Conservation (phyloP, 768 basidiomycete genomes). For the Suillus subalutaceus region DNA sequence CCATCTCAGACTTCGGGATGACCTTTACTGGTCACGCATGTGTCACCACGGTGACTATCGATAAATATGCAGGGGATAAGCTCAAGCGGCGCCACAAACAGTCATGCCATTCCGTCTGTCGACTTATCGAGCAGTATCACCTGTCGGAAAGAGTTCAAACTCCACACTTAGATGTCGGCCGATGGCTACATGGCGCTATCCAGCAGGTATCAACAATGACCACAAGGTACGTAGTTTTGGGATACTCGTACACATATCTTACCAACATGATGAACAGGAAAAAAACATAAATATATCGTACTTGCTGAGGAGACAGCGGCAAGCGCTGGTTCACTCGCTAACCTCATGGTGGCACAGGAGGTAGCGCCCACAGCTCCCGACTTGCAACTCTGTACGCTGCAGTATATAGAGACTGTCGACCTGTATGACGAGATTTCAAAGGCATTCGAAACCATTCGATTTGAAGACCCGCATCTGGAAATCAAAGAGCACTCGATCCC, state of each 20-base stretch:
- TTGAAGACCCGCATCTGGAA: conserved; percentile 29
- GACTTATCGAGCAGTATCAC: conserved; percentile 16
- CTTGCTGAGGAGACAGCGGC: neutral
- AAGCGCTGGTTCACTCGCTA: neutral
- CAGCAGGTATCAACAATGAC: neutral
- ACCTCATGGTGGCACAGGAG: conserved; percentile 29
- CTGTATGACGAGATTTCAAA: conserved; percentile 8
- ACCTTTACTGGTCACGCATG: too few species aligned
- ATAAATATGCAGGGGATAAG: conserved; percentile 21
- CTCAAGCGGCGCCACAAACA: conserved; percentile 22
- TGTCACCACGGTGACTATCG: conserved; percentile 27
- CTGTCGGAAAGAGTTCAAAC: neutral
- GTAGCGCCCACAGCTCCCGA: conserved; percentile 22
- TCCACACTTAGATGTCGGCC: neutral
- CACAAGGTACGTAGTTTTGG: neutral
- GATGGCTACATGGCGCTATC: neutral
- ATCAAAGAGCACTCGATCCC: conserved; percentile 19
- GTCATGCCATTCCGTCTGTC: conserved; percentile 24
- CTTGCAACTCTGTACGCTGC: neutral
- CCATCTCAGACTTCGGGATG: too few species aligned
- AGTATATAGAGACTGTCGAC: neutral
- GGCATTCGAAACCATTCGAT: conserved; percentile 31
- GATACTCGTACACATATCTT: neutral
- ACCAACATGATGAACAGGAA: neutral
- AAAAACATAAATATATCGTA: neutral